Conservation (phyloP, 371 early-diverging fungal genomes). For the Mortierella sp. region DNA sequence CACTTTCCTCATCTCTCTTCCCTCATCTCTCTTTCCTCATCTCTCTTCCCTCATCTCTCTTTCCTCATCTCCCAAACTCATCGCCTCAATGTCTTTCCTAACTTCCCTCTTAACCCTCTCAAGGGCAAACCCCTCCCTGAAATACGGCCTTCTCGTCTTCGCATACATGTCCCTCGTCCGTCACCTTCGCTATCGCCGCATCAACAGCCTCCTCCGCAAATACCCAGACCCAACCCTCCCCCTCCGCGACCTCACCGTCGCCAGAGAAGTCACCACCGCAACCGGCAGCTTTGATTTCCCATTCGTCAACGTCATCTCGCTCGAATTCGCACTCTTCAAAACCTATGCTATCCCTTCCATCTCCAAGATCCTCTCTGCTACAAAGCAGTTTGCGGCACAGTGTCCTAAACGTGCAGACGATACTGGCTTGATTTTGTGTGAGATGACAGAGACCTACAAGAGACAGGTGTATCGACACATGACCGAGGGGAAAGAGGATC, state of each 20-base stretch:
- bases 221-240: slow-evolving; percentile 66
- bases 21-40: neutral
- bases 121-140: neutral
- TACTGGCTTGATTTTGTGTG: slow-evolving; percentile 61
- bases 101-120: neutral
- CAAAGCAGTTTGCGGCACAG: slow-evolving; percentile 58
- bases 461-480: slow-evolving; percentile 56
- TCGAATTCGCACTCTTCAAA: slow-evolving; percentile 71
- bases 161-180: slow-evolving; percentile 61
- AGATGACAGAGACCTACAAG: slow-evolving; percentile 61
- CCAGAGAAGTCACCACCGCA: slow-evolving; percentile 57
- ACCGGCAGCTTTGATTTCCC: slow-evolving; percentile 63
- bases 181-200: slow-evolving; percentile 55
- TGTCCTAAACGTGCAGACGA: slow-evolving; percentile 64
- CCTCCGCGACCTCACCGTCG: slow-evolving; percentile 59
- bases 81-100: neutral
- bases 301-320: slow-evolving; percentile 41
- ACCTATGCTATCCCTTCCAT: slow-evolving; percentile 70
- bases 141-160: slow-evolving; percentile 14
- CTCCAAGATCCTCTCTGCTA: slow-evolving; percentile 62
- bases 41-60: neutral
- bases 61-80: neutral
- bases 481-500: slow-evolving; percentile 36
- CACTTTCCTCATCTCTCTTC: neutral
- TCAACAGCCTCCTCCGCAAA: slow-evolving; percentile 58